Conservation (phyloP, 345 rosid species). For the Salix koriyanagi region DNA sequence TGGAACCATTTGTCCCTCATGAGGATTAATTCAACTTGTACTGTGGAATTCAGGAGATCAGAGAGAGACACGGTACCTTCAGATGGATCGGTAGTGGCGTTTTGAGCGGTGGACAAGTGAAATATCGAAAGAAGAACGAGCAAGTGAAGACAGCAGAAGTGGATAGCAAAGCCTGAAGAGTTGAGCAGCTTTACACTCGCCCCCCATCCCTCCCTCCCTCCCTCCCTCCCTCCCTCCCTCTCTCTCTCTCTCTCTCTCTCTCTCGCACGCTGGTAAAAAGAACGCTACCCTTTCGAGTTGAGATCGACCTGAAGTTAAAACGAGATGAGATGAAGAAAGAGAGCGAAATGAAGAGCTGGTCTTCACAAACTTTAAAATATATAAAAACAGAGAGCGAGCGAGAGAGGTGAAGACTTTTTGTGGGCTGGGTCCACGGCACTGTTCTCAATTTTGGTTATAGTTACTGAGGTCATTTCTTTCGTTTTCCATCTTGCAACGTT, state of each 20-base stretch:
- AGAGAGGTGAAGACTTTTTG: background rate
- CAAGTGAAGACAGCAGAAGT: background rate
- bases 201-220: background rate
- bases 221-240: too few relatives aligned
- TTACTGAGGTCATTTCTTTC: too few relatives aligned
- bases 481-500: too few relatives aligned
- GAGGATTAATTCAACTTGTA: background rate
- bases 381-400: background rate
- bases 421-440: too few relatives aligned
- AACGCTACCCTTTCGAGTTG: background rate
- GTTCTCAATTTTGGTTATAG: too few relatives aligned
- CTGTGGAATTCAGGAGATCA: background rate
- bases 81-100: conserved; percentile 18
- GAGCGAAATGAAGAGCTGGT: background rate
- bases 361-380: background rate
- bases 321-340: too few relatives aligned
- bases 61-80: conserved; percentile 9
- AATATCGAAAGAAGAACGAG: background rate
- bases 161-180: background rate
- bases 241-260: background rate
- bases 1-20: background rate
- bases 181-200: background rate
- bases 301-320: too few relatives aligned
- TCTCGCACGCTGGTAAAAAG: background rate
- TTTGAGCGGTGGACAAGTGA: conserved; percentile 9